Percentiles rank a stretch among this genome's conserved stretches.
phyloP scores from a whole-genome alignment of 1,284 basidiomycete species.

The Sanguinoderma infundibulare region DNA sequence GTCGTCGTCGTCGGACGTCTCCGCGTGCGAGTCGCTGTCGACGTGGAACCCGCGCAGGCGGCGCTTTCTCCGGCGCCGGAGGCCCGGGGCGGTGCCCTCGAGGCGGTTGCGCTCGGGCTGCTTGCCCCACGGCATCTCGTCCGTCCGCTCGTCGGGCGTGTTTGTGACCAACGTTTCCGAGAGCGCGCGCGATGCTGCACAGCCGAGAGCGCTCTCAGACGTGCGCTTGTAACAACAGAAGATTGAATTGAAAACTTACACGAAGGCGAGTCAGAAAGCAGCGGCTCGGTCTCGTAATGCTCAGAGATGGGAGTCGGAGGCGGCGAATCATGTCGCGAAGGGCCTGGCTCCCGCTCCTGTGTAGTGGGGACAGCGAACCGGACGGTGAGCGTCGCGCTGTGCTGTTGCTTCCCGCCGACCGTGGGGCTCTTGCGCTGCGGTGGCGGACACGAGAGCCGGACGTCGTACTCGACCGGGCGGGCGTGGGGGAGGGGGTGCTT shows the following conservation, averaged over 20 bases:
- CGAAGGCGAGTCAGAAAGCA: slow-evolving; percentile 20
- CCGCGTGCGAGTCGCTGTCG: slow-evolving; percentile 13
- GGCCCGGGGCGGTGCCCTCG: slow-evolving; percentile 26
- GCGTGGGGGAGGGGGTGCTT: slow-evolving; percentile 38
- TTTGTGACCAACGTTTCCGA: slow-evolving; percentile 12
- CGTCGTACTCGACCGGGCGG: slow-evolving; percentile 30
- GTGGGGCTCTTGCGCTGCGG: slow-evolving; percentile 35
- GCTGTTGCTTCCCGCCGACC: slow-evolving; percentile 28
- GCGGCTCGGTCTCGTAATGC: slow-evolving; percentile 11
- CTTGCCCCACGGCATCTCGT: slow-evolving; percentile 12
- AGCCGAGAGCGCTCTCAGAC: background rate
- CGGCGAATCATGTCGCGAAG: slow-evolving; percentile 8
- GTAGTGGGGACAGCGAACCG: slow-evolving; percentile 27
- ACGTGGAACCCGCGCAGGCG: slow-evolving; percentile 12
- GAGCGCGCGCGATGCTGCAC: slow-evolving; percentile 13
- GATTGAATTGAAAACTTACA: slow-evolving; percentile 4
- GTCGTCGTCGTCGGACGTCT: slow-evolving; percentile 5
- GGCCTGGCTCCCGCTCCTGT: slow-evolving; percentile 7
- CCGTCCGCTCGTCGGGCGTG: slow-evolving; percentile 5
- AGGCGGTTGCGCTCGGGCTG: slow-evolving; percentile 9
- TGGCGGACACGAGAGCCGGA: slow-evolving; percentile 33
- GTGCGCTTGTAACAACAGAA: background rate
- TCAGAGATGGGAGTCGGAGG: slow-evolving; percentile 16
- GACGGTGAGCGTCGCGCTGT: slow-evolving; percentile 33
- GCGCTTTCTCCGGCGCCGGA: slow-evolving; percentile 35